A percentile compares a stretch with the other conserved stretches of the same genome.
Conservation (phyloP, 176 grass and related monocot genomes). For the barley (Hordeum vulgare) region DNA sequence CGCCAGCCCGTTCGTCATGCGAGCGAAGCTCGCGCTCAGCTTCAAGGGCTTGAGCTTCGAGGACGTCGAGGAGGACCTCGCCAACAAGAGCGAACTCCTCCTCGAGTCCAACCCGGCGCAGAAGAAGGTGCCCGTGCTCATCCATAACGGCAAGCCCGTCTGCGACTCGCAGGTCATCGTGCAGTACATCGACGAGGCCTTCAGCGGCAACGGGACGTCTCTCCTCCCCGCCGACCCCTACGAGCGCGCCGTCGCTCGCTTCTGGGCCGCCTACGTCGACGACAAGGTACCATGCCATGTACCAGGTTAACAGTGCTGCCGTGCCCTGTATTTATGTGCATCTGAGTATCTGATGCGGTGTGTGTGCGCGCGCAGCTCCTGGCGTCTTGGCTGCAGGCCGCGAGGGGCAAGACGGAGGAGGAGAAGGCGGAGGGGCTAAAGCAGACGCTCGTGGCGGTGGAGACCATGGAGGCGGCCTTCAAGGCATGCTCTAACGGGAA, state of each 20-base stretch:
- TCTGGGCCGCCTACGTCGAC: constrained; percentile 46
- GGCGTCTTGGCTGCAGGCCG: background rate
- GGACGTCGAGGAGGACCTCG: constrained; percentile 35
- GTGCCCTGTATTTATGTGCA: background rate
- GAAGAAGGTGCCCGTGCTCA: constrained; percentile 49
- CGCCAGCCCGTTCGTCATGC: constrained; percentile 15
- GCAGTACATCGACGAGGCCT: constrained; percentile 58
- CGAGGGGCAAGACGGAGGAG: constrained; percentile 14
- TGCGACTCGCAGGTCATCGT: constrained; percentile 51
- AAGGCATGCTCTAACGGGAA: constrained; percentile 14
- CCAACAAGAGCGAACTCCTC: constrained; percentile 44
- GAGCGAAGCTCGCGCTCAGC: constrained; percentile 35
- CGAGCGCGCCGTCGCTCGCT: constrained; percentile 37
- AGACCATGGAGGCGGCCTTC: constrained; percentile 27
- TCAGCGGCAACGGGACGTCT: background rate
- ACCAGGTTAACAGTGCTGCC: too few relatives aligned
- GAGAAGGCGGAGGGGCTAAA: background rate
- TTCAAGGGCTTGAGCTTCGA: constrained; percentile 52
- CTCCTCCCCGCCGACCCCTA: constrained; percentile 39
- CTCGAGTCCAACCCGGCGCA: constrained; percentile 42
- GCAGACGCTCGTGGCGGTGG: background rate
- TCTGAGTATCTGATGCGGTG: background rate
- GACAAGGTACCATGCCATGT: constrained; percentile 19
- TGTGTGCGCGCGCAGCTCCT: background rate
- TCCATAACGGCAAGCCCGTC: constrained; percentile 38